A percentile compares a stretch with the other conserved stretches of the same genome.
phyloP scores from a whole-genome alignment of 495 filamentous ascomycete genomes.

The Staphylotrichum tortipilum region DNA sequence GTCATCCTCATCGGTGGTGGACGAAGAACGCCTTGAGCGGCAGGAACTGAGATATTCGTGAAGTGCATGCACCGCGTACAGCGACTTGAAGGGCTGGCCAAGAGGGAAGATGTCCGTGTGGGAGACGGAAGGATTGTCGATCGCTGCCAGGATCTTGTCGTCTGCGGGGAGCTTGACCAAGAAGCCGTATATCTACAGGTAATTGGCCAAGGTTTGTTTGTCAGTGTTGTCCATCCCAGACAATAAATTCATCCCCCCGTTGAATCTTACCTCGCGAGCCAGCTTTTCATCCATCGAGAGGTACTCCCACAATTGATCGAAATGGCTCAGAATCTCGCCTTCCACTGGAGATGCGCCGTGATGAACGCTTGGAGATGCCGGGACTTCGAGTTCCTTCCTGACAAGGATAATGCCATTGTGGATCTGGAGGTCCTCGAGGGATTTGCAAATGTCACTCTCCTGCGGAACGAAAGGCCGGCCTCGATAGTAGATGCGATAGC shows the following conservation, averaged over 20 bases:
- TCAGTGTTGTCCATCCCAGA: neutral
- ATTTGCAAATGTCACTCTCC: slow-evolving; percentile 41
- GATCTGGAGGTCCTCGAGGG: slow-evolving; percentile 50
- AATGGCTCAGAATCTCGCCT: slow-evolving; percentile 71
- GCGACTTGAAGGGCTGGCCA: slow-evolving; percentile 59
- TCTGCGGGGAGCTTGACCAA: slow-evolving; percentile 65
- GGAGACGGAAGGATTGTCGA: slow-evolving; percentile 45
- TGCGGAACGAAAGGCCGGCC: slow-evolving; percentile 41
- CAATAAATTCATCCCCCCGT: too few relatives aligned
- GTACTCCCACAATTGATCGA: slow-evolving; percentile 75
- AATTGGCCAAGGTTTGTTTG: too few relatives aligned
- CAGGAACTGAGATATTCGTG: slow-evolving; percentile 34
- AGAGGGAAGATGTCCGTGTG: slow-evolving; percentile 57
- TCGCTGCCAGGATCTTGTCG: slow-evolving; percentile 47
- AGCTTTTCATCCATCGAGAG: slow-evolving; percentile 67
- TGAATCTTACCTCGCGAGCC: slow-evolving; percentile 51
- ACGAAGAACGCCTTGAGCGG: slow-evolving; percentile 18
- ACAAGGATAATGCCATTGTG: slow-evolving; percentile 56
- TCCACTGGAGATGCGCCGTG: slow-evolving; percentile 51
- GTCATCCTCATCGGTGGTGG: slow-evolving; percentile 10
- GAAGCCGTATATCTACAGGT: slow-evolving; percentile 59
- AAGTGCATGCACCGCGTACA: slow-evolving; percentile 66
- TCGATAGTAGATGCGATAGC: slow-evolving; percentile 49
- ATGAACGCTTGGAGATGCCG: slow-evolving; percentile 25
- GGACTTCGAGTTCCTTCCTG: slow-evolving; percentile 33